phyloP scores from a whole-genome alignment of 257 asterid genomes.

The Scutellaria minor region DNA sequence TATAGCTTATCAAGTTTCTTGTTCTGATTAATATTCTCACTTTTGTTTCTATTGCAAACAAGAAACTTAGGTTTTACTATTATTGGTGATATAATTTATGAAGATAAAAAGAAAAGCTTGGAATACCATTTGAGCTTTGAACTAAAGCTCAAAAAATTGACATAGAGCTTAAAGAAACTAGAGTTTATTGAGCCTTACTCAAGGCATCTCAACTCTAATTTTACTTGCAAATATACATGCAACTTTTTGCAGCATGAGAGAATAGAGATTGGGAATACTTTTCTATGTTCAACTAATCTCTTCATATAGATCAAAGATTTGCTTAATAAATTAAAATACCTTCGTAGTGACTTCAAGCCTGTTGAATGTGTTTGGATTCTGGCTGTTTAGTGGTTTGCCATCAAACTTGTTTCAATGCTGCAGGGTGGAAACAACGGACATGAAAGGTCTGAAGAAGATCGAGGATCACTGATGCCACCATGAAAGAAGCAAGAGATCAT shows the following conservation, averaged over 20 bases:
- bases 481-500: conserved; percentile 38
- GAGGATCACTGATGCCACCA: conserved; percentile 69
- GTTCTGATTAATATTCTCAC: too few relatives aligned
- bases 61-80: too few relatives aligned
- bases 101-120: too few relatives aligned
- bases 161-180: background rate
- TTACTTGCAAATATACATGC: background rate
- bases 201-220: background rate
- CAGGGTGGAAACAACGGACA: conserved; percentile 98
- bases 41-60: too few relatives aligned
- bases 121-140: background rate
- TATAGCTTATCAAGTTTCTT: too few relatives aligned
- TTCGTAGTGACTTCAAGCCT: background rate
- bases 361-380: background rate
- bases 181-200: background rate
- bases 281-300: background rate
- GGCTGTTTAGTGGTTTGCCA: conserved; percentile 22
- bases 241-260: conserved; percentile 5
- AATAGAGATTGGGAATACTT: background rate
- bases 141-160: conserved; percentile 5
- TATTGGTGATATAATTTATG: too few relatives aligned
- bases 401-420: background rate
- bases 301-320: background rate
- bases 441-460: conserved; percentile 94
- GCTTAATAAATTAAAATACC: background rate